A percentile compares a stretch with the other conserved stretches of the same genome.
Conservation (phyloP, 2,329 filamentous ascomycete species). For the Celoporthe dispersa region DNA sequence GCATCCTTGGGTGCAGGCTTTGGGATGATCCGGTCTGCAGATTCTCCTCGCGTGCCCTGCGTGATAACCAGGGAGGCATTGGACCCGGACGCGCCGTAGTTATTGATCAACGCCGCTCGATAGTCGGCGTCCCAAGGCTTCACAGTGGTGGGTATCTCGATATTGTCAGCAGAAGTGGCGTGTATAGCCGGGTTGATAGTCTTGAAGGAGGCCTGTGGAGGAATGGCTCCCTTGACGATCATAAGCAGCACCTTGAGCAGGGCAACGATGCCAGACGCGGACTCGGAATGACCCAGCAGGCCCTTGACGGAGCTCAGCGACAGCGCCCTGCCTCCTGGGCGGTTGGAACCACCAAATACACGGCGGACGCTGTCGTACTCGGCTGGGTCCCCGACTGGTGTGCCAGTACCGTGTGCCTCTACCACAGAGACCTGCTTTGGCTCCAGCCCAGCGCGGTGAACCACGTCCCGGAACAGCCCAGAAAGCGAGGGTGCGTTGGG, state of each 20-base stretch:
- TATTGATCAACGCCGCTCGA: slow-evolving; percentile 39
- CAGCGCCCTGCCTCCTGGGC: background rate
- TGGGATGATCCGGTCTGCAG: background rate
- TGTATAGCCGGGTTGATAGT: slow-evolving; percentile 29
- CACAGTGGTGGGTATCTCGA: slow-evolving; percentile 31
- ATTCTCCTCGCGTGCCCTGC: background rate
- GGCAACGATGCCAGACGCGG: slow-evolving; percentile 16
- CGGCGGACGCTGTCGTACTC: slow-evolving; percentile 40
- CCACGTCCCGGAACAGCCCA: slow-evolving; percentile 38
- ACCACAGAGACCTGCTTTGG: slow-evolving; percentile 37
- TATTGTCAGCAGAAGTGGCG: slow-evolving; percentile 33
- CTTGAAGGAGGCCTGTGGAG: slow-evolving; percentile 40
- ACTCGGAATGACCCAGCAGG: slow-evolving; percentile 15
- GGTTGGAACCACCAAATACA: slow-evolving; percentile 31
- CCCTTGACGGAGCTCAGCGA: slow-evolving; percentile 18
- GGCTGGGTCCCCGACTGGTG: slow-evolving; percentile 44
- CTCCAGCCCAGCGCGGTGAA: slow-evolving; percentile 33
- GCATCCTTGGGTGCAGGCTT: background rate
- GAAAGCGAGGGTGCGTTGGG: slow-evolving; percentile 36
- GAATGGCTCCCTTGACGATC: slow-evolving; percentile 36
- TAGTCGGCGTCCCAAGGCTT: slow-evolving; percentile 32
- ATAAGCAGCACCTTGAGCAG: slow-evolving; percentile 41
- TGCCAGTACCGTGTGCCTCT: slow-evolving; percentile 50
- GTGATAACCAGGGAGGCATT: slow-evolving; percentile 35
- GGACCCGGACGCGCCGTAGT: slow-evolving; percentile 42